These are phyloP conservation scores for Chlorophyllum brunneum DNA, from an alignment of 768 basidiomycete species.

Conservation along the genomic window DNA sequence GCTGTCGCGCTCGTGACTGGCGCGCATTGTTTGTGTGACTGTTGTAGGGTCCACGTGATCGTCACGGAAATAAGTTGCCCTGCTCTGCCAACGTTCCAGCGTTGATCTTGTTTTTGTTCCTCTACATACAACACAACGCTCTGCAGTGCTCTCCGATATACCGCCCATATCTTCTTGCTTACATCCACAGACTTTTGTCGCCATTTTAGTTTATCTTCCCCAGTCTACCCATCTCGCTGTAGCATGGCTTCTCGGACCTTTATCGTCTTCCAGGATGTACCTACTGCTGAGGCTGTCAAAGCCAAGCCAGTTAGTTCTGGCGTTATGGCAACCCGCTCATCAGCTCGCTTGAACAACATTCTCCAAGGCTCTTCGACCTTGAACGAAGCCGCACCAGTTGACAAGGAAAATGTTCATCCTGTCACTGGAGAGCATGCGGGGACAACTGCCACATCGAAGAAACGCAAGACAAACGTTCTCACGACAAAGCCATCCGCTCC, in stretches of 20 bases:
- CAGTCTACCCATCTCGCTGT: constrained; percentile 20
- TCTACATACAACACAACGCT: neutral
- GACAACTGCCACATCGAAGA: constrained; percentile 42
- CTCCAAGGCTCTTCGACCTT: constrained; percentile 26
- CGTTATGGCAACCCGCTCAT: constrained; percentile 28
- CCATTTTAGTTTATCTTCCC: neutral
- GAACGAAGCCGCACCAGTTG: constrained; percentile 36
- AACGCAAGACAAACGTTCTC: constrained; percentile 61
- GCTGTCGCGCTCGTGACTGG: too few relatives aligned
- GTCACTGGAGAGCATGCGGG: constrained; percentile 62
- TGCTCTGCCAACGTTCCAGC: constrained; percentile 1
- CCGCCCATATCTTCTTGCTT: constrained; percentile 9
- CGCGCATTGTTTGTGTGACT: too few relatives aligned
- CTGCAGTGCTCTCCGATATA: constrained; percentile 6
- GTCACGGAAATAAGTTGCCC: too few relatives aligned
- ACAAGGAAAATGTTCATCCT: constrained; percentile 82
- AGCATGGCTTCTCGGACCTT: constrained; percentile 56
- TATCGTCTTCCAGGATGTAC: constrained; percentile 60
- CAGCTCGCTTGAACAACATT: constrained; percentile 22
- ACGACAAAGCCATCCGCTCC: constrained; percentile 45
- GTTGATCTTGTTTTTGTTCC: constrained; percentile 9
- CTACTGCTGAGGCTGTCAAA: constrained; percentile 26
- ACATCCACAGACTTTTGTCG: constrained; percentile 13
- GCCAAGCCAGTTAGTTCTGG: constrained; percentile 25
- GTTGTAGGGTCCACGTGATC: too few relatives aligned